phyloP scores from a whole-genome alignment of 75 land plant species.

The Sequoia sempervirens region DNA sequence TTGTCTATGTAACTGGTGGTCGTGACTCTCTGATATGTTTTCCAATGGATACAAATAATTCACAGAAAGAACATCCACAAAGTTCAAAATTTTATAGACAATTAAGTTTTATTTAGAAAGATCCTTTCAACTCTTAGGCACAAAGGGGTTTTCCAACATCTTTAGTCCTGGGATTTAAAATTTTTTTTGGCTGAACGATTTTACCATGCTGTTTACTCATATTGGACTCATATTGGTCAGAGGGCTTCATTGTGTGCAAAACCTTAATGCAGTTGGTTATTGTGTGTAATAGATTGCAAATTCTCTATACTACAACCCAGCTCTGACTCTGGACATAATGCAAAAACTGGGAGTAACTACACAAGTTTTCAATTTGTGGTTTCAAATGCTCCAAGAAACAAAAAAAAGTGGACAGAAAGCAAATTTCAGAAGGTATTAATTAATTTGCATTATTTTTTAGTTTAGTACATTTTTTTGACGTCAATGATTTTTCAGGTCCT shows the following conservation, averaged over 20 bases:
- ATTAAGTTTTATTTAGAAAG: background rate
- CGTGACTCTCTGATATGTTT: background rate
- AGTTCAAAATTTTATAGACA: no score
- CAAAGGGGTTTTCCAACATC: background rate
- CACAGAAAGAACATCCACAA: background rate
- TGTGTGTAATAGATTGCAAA: conserved; percentile 65
- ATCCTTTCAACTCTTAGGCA: background rate
- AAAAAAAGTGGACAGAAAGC: conserved; percentile 77
- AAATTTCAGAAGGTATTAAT: conserved; percentile 74
- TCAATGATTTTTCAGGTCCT: background rate
- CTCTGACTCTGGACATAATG: conserved; percentile 60
- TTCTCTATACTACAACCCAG: conserved; percentile 88
- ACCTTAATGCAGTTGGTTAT: background rate
- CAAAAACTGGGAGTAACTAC: conserved; percentile 79
- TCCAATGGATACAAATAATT: background rate
- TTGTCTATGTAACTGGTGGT: background rate
- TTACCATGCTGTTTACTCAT: background rate
- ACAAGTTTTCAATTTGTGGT: conserved; percentile 84
- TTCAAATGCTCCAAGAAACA: conserved; percentile 77
- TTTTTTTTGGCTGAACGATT: background rate
- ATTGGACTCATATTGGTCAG: background rate
- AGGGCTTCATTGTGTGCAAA: background rate
- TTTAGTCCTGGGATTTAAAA: background rate
- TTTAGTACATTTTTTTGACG: background rate
- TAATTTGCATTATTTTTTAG: background rate